Percentiles rank a stretch among this genome's conserved stretches.
Conservation (phyloP, 768 basidiomycete species). For the Leucocoprinus birnbaumii region DNA sequence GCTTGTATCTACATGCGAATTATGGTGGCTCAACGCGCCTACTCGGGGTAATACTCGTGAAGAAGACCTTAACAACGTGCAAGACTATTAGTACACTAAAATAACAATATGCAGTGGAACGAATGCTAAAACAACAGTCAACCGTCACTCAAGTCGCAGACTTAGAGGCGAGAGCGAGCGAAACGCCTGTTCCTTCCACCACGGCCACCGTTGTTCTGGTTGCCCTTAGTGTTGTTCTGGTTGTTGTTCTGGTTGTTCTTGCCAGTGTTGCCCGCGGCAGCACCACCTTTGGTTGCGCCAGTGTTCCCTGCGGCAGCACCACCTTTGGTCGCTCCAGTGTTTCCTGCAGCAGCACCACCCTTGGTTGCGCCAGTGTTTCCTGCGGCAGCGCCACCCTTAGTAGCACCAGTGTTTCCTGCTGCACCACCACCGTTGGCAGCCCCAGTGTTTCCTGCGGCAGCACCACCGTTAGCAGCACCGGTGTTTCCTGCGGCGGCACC, state of each 20-base stretch:
- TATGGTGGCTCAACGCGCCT: constrained; percentile 10
- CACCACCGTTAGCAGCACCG: constrained; percentile 11
- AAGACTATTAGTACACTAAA: constrained; percentile 1
- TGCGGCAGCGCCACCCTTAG: constrained; percentile 3
- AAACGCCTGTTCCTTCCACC: constrained; percentile 9
- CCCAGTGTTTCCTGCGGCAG: constrained; percentile 5
- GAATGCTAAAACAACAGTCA: background rate
- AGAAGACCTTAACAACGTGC: background rate
- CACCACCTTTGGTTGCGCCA: constrained; percentile 1
- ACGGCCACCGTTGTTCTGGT: background rate
- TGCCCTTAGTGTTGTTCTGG: background rate
- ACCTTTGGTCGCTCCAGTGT: background rate
- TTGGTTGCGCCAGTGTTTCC: constrained; percentile 5
- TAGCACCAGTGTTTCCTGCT: constrained; percentile 1
- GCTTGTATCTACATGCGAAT: constrained; percentile 11
- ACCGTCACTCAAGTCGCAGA: background rate
- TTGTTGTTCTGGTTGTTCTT: background rate
- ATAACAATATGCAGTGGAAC: background rate
- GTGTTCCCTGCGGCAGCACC: constrained; percentile 21
- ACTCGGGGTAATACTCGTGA: constrained; percentile 2
- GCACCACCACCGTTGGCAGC: constrained; percentile 3
- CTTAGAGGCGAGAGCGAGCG: constrained; percentile 7
- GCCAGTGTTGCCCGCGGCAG: constrained; percentile 2
- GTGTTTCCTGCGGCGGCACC: constrained; percentile 3
- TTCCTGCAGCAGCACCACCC: background rate